These are phyloP conservation scores for Scenedesmus sp. DNA, from an alignment of 163 green algal species.

Conservation along the genomic window DNA sequence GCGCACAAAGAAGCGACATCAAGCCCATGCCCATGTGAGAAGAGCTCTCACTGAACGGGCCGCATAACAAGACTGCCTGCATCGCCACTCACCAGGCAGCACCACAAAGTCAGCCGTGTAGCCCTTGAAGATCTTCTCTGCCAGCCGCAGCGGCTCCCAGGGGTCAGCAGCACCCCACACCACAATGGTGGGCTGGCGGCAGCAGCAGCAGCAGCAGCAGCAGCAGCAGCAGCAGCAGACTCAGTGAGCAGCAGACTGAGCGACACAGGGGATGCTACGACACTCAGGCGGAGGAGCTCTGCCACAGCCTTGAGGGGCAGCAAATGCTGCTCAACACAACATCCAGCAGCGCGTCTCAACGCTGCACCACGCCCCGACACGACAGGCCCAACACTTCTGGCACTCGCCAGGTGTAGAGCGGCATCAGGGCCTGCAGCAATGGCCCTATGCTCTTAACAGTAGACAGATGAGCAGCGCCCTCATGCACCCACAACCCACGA, in stretches of 20 bases:
- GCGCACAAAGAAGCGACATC: too few species aligned
- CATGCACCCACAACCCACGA: too few species aligned
- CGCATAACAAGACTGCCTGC: too few species aligned
- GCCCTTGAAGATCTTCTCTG: constrained; percentile 31
- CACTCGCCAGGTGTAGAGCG: too few species aligned
- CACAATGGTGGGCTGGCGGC: constrained; percentile 43
- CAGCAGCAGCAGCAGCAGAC: background rate
- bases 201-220: constrained; percentile 23
- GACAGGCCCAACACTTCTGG: too few species aligned
- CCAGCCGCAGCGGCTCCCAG: constrained; percentile 18
- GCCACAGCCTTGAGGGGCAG: constrained; percentile 37
- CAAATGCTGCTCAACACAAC: too few species aligned
- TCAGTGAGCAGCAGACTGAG: background rate
- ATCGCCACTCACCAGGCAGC: constrained; percentile 42
- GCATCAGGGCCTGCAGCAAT: constrained; percentile 30
- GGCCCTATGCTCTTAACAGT: constrained; percentile 46
- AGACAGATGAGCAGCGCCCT: too few species aligned
- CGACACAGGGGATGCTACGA: too few species aligned
- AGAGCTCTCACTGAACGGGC: too few species aligned
- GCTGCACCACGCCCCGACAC: too few species aligned
- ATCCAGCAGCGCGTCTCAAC: too few species aligned
- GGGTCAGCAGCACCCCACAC: constrained; percentile 41
- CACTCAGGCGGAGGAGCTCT: background rate
- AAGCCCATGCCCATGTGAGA: too few species aligned
- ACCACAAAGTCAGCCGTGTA: constrained; percentile 50